These are phyloP conservation scores for Podospora conica DNA, from an alignment of 495 filamentous ascomycete genomes.

Conservation along the genomic window DNA sequence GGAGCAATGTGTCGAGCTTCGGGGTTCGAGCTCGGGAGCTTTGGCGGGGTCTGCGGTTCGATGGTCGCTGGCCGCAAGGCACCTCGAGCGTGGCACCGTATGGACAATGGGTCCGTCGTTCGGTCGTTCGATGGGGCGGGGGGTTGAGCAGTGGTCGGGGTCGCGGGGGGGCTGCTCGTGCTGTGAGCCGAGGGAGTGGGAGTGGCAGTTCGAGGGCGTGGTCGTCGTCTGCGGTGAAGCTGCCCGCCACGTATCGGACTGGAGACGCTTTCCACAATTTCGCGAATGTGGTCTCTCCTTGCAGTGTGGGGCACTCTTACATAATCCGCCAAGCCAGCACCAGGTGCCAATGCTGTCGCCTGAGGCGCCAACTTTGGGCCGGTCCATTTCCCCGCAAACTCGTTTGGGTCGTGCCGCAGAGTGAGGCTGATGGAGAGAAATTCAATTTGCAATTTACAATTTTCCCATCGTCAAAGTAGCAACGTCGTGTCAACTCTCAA, in stretches of 20 bases:
- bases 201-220: constrained; percentile 1
- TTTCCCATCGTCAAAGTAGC: too few relatives aligned
- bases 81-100: neutral
- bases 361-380: constrained; percentile 2
- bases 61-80: constrained; percentile 11
- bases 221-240: constrained; percentile 12
- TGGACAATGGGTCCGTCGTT: constrained; percentile 5
- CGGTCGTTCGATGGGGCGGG: neutral
- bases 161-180: neutral
- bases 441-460: too few relatives aligned
- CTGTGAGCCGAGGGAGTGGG: constrained; percentile 3
- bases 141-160: neutral
- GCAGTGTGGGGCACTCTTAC: constrained; percentile 17
- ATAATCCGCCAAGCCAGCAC: constrained; percentile 12
- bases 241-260: constrained; percentile 31
- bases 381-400: neutral
- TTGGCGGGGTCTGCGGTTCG: constrained; percentile 21
- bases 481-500: neutral
- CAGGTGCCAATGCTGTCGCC: constrained; percentile 1
- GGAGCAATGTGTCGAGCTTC: constrained; percentile 17
- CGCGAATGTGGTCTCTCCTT: constrained; percentile 30
- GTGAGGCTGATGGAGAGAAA: neutral
- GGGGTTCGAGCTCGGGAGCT: constrained; percentile 24
- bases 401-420: neutral
- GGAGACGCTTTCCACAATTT: constrained; percentile 25